Base-by-base conservation (phyloP, 2,329 filamentous ascomycete species). In the Lecanicillium sp. region DNA sequence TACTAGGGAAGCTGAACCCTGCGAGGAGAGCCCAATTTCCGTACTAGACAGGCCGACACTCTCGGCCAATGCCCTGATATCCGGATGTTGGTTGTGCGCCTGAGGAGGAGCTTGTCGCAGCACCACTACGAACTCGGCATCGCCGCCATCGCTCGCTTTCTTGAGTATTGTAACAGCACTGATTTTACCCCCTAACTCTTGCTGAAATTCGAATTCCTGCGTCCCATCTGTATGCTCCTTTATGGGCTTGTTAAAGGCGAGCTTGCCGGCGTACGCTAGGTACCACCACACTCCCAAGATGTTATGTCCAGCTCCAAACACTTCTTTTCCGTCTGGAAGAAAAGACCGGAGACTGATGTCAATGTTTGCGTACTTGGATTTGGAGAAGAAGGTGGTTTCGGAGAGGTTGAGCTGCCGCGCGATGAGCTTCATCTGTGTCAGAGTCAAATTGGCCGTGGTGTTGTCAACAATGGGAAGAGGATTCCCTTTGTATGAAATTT, bases 251-350 rank as follows among this genome's bases (percentile, higher is more conserved):
- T 39, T 28, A 25, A 49, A 43, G 29, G 43, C 42, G 11, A 48
- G 29, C 2, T 37, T 32, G 7, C 44, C 42, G 4, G 15, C 29
- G 2, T 48, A 25, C 6, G 47, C 47, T 2, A 50, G 40, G 18
- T 45, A 42, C 47, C 48, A 51, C 48, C 47, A 51, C n/a, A 31
- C 46, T 3, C 47, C 48, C 3, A 51, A 31, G 33, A 51, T 51
- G 34, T 51, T 51, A 36, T 51, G 48, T 1, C 48, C 46, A 3
- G 48, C 40, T 5, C 47, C 47, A 35, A 48, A 45, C 3, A 50
- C 47, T 9, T 51, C 47, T 33, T 35, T 46, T 3, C 47, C 47
- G 4, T 48, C 44, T 4, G 47, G 47, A 0, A 48, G 36, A 28
- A 51, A 50, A 0, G 48, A 51, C 5, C 44, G 47, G 17, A 51